Evolutionary conservation across 2,329 filamentous ascomycete genomes (phyloP).

Genomic region (Colletotrichum higginsianum): DNA sequence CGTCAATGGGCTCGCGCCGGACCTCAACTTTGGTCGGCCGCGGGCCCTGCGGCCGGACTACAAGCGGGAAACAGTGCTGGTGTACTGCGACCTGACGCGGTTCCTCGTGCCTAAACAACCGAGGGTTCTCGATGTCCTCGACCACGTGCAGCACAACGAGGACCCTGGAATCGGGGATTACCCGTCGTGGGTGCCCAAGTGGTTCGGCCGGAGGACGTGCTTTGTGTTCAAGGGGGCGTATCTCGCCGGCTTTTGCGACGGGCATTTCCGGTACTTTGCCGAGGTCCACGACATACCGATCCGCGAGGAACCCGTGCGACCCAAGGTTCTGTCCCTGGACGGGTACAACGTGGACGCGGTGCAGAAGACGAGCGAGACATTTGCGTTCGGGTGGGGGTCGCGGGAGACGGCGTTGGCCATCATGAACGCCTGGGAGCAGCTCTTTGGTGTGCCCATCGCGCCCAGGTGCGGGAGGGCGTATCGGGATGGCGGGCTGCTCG

Average conservation of each 20-base stretch:
- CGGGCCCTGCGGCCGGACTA: conserved; percentile 40
- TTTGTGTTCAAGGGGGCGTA: conserved; percentile 32
- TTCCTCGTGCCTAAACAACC: conserved; percentile 41
- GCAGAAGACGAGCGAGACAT: conserved; percentile 13
- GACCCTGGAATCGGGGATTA: conserved; percentile 36
- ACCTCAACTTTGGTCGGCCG: conserved; percentile 33
- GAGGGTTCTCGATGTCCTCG: conserved; percentile 34
- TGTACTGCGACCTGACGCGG: conserved; percentile 42
- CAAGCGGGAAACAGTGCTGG: conserved; percentile 28
- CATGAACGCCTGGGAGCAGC: conserved; percentile 13
- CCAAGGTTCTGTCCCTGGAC: conserved; percentile 32
- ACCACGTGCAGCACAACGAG: conserved; percentile 38
- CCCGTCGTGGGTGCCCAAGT: conserved; percentile 43
- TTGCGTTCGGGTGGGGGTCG: conserved; percentile 15
- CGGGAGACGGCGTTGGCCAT: conserved; percentile 1
- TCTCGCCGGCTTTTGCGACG: conserved; percentile 38
- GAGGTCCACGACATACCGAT: conserved; percentile 32
- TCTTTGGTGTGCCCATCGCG: conserved; percentile 10
- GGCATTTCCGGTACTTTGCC: conserved; percentile 31
- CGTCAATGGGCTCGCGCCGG: conserved; percentile 27
- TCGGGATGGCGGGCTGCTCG: conserved; percentile 31
- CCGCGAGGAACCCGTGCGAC: conserved; percentile 12
- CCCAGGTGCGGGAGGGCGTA: conserved; percentile 22
- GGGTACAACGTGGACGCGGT: conserved; percentile 38
- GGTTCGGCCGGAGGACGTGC: conserved; percentile 36